Evolutionary conservation across 2,329 filamentous ascomycete species (phyloP), one percentile per base, ranked within the genome.

Genomic region (Chrysosporium queenslandicum): DNA sequence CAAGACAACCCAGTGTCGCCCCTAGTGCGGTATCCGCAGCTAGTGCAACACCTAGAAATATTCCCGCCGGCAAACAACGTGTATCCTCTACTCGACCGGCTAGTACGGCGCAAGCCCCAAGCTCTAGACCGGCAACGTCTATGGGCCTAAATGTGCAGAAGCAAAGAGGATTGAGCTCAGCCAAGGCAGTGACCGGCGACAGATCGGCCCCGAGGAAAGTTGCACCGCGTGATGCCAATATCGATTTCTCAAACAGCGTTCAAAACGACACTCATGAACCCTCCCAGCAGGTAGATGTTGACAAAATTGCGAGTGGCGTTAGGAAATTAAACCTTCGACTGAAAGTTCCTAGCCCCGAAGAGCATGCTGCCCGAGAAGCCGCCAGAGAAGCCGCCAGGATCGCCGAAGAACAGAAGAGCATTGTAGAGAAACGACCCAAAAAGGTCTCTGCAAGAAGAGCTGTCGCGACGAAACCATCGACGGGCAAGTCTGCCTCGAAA

Each of bases 321-420:
- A 77, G 77, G 60, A 76, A 75, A 25, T 63, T 73, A 55, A 71
- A 64, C 50, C 76, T 83, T 51, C 81, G 78, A 20, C 61, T 83
- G 45, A 81, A 79, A 56, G 68, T 82, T 48, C 77, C 77, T 0
- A 71, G 77, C 0, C 73, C 73, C 20, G 78, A 81, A 59, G 78
- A 81, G 59, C 71, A 81, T 55, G 76, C 79, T 25, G 71, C 70
- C 6, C 66, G 75, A 20, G 74, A 78, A 60, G 71, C 73, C 47
- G 71, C 68, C 6, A 66, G 75, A 20, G 74, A 78, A 60, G 71
- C 73, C 47, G 71, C 68, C 49, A 62, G 60, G n/a, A 58, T 63
- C 0, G 65, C 70, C n/a, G 69, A 71, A 37, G 67, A 68, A 43
- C 69, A 68, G 53, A 70, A 68, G 46, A 51, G 14, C 41, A 27